phyloP scores from a whole-genome alignment of 2,329 filamentous ascomycete species.

The Pezicula rhizophila region DNA sequence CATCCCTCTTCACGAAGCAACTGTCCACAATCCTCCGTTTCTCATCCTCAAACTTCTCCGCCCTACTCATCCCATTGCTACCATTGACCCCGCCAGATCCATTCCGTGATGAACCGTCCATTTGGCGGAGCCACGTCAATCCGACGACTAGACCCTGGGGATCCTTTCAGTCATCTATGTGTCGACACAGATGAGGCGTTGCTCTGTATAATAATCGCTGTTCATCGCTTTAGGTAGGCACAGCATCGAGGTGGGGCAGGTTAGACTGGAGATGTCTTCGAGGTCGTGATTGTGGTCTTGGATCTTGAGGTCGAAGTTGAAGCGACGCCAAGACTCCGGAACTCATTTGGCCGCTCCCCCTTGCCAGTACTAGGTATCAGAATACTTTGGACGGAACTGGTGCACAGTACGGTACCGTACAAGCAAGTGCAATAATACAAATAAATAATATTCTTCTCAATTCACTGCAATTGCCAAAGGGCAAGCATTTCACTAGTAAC shows the following conservation, averaged over 20 bases:
- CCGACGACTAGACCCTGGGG: constrained; percentile 4
- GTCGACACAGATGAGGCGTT: constrained; percentile 1
- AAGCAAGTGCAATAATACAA: too few relatives aligned
- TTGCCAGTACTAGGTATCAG: too few relatives aligned
- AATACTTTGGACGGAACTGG: too few relatives aligned
- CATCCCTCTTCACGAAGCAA: constrained; percentile 87
- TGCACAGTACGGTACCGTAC: too few relatives aligned
- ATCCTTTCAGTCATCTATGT: constrained; percentile 17
- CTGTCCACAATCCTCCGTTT: constrained; percentile 90
- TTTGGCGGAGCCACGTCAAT: constrained; percentile 27
- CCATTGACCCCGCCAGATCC: constrained; percentile 26
- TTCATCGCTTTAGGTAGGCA: constrained; percentile 12
- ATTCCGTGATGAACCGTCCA: constrained; percentile 27
- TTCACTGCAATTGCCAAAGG: too few relatives aligned
- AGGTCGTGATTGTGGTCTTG: background rate
- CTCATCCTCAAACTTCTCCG: constrained; percentile 93
- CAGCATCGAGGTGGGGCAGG: background rate
- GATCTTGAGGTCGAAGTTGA: too few relatives aligned
- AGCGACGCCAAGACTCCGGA: too few relatives aligned
- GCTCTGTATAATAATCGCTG: constrained; percentile 5
- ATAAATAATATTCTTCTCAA: too few relatives aligned
- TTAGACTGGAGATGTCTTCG: background rate
- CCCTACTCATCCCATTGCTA: constrained; percentile 32
- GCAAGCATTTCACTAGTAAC: too few relatives aligned
- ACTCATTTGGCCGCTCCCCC: too few relatives aligned